Conservation (phyloP, 1,284 basidiomycete species). For the Melampsora larici-populina region DNA sequence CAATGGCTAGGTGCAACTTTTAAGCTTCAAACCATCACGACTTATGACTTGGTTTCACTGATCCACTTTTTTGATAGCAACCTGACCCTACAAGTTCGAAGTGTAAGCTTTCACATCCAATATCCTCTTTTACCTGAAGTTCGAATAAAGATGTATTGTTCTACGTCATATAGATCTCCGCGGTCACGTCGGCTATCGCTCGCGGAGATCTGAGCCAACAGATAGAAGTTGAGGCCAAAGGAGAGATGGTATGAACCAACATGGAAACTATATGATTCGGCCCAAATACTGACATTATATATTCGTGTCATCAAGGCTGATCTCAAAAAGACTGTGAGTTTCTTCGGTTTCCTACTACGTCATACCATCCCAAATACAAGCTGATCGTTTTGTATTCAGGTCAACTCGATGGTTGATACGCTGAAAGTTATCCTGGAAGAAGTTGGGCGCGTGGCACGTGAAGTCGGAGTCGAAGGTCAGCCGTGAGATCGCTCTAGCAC, state of each 20-base stretch:
- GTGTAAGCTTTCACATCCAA: slow-evolving; percentile 45
- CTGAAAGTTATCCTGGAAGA: slow-evolving; percentile 55
- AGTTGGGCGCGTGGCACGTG: slow-evolving; percentile 76
- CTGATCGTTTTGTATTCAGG: neutral
- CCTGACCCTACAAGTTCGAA: slow-evolving; percentile 54
- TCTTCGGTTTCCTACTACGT: neutral
- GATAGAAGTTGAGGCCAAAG: slow-evolving; percentile 54
- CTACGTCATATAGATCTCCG: slow-evolving; percentile 44
- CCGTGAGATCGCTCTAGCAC: neutral
- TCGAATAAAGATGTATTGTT: neutral
- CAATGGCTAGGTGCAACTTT: slow-evolving; percentile 52
- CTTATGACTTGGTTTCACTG: slow-evolving; percentile 52
- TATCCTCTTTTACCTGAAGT: neutral
- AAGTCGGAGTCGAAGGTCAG: slow-evolving; percentile 83
- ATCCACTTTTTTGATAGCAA: slow-evolving; percentile 54
- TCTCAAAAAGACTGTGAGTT: slow-evolving; percentile 36
- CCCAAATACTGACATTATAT: neutral
- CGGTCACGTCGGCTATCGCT: slow-evolving; percentile 54
- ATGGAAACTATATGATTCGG: neutral
- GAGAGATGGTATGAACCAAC: slow-evolving; percentile 51
- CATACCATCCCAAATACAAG: neutral
- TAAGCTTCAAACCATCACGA: slow-evolving; percentile 52
- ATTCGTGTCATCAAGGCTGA: slow-evolving; percentile 28
- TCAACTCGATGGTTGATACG: slow-evolving; percentile 40
- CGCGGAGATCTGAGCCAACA: slow-evolving; percentile 54